phyloP scores from a whole-genome alignment of 805 yeast genomes.

The Candida xiaguanensis region DNA sequence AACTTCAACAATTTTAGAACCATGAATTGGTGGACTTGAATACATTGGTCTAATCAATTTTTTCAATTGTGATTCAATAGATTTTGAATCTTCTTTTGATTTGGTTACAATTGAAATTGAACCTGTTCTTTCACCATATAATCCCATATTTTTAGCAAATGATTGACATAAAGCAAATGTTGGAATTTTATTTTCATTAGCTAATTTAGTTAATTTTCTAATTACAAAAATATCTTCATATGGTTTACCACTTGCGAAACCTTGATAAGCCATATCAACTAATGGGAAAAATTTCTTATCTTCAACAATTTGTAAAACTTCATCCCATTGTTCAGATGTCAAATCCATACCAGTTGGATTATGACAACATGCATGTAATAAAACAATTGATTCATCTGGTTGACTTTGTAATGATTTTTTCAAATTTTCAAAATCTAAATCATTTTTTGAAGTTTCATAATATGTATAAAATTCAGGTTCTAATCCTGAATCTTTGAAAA shows the following conservation, averaged over 20 bases:
- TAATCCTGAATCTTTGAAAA: conserved; percentile 72
- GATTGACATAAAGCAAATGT: conserved; percentile 53
- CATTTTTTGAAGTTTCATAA: conserved; percentile 59
- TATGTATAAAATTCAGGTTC: conserved; percentile 61
- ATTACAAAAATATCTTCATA: conserved; percentile 59
- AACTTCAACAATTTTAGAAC: conserved; percentile 81
- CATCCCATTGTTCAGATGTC: conserved; percentile 72
- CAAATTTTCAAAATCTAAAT: conserved; percentile 63
- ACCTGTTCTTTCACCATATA: conserved; percentile 63
- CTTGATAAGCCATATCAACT: conserved; percentile 94
- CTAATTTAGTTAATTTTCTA: conserved; percentile 43
- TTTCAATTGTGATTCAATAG: conserved; percentile 77
- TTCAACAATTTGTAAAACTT: conserved; percentile 61
- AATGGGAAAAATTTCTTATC: conserved; percentile 67
- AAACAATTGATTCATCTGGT: conserved; percentile 58
- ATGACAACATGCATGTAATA: conserved; percentile 94
- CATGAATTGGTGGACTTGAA: conserved; percentile 94
- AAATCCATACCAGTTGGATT: conserved; percentile 97
- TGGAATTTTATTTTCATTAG: conserved; percentile 47
- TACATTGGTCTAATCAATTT: conserved; percentile 79
- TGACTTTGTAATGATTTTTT: conserved; percentile 53
- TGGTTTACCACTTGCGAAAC: conserved; percentile 84
- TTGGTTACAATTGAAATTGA: conserved; percentile 66
- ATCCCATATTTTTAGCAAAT: conserved; percentile 47
- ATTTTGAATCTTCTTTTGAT: conserved; percentile 45